Evolutionary conservation across 495 filamentous ascomycete genomes (phyloP).

Genomic region (Lepidopterella palustris): DNA sequence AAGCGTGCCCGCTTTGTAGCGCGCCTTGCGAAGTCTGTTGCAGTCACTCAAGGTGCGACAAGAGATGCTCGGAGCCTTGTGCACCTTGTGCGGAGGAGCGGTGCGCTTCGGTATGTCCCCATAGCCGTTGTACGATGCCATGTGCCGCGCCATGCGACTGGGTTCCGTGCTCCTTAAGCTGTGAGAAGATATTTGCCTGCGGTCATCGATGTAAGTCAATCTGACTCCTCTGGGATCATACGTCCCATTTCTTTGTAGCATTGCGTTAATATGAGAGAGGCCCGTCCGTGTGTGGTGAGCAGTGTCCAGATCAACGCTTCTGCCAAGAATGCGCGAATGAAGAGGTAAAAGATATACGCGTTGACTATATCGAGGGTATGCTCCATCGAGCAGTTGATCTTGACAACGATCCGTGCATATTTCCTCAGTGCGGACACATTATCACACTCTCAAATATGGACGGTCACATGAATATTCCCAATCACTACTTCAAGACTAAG

Average conservation of each 20-base stretch:
- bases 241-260: background rate
- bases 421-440: conserved; percentile 62
- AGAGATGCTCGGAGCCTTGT: conserved; percentile 53
- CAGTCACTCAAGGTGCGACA: conserved; percentile 53
- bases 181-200: conserved; percentile 50
- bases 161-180: conserved; percentile 61
- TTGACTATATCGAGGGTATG: conserved; percentile 49
- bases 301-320: conserved; percentile 42
- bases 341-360: conserved; percentile 40
- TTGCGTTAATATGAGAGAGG: conserved; percentile 47
- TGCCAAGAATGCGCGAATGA: conserved; percentile 25
- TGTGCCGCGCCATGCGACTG: conserved; percentile 56
- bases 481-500: background rate
- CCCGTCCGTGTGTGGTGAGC: conserved; percentile 28
- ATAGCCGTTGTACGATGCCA: conserved; percentile 53
- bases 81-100: conserved; percentile 47
- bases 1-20: conserved; percentile 49
- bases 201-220: conserved; percentile 37
- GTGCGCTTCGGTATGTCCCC: conserved; percentile 54
- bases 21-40: conserved; percentile 55
- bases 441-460: conserved; percentile 41
- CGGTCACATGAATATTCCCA: background rate
- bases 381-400: conserved; percentile 53
- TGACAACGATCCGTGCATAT: conserved; percentile 52
- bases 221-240: conserved; percentile 3